A percentile compares a stretch with the other conserved stretches of the same genome.
Conservation (phyloP, 1,284 basidiomycete species). For the Boletus sp. region DNA sequence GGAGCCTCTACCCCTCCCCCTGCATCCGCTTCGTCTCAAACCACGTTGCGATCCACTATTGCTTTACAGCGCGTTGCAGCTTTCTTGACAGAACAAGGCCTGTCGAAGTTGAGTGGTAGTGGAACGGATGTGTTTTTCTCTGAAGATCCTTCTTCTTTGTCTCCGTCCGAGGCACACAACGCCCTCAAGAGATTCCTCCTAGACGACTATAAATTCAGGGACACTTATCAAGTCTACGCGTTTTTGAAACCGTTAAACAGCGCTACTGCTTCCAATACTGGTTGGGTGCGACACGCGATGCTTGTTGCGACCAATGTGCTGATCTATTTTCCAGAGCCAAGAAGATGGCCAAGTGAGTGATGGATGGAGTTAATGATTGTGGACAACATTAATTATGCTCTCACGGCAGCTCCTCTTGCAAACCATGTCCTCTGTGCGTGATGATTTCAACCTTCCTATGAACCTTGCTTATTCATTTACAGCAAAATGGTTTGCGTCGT, state of each 20-base stretch:
- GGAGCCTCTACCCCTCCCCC: not conserved
- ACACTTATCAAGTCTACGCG: constrained; percentile 46
- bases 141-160: constrained; percentile 34
- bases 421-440: constrained; percentile 46
- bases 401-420: constrained; percentile 46
- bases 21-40: constrained; percentile 11
- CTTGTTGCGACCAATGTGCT: not conserved
- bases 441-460: not conserved
- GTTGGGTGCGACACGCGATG: constrained; percentile 50
- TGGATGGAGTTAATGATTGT: not conserved
- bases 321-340: constrained; percentile 42
- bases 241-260: constrained; percentile 55
- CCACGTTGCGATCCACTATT: constrained; percentile 11
- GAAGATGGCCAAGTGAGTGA: constrained; percentile 56
- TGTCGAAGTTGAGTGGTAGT: constrained; percentile 46
- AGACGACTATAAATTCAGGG: constrained; percentile 50
- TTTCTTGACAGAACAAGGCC: constrained; percentile 51
- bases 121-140: constrained; percentile 45
- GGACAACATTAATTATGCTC: constrained; percentile 6
- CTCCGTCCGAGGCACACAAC: constrained; percentile 56
- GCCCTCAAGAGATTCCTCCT: constrained; percentile 48
- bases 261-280: constrained; percentile 48
- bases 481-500: constrained; percentile 58
- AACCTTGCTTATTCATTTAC: not conserved
- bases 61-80: constrained; percentile 41